Evolutionary conservation across 2,329 filamentous ascomycete species (phyloP), one percentile per base, ranked within the genome.

Genomic region (Verruconis gallopava): DNA sequence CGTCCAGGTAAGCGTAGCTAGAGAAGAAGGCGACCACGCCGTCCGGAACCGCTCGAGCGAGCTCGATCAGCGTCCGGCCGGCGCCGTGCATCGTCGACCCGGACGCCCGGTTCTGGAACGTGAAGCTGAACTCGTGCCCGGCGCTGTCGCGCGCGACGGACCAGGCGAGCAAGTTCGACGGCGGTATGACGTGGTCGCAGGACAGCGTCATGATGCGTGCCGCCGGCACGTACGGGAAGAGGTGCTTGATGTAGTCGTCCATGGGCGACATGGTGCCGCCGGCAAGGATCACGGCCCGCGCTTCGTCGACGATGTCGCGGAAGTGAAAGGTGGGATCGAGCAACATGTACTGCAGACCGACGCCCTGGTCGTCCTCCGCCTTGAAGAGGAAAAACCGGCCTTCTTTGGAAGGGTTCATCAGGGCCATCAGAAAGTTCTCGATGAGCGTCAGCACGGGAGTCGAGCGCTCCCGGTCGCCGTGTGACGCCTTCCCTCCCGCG

Each of bases 221-320:
- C 1, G 69, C 50, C 0, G 73, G 56, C 0, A 94, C 59, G 38
- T 83, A 80, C 0, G 89, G 83, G 47, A 98, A 91, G 0, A 98
- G 69, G 52, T 95, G 84, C 3, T 81, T 72, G 25, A 73, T 78
- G 60, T 94, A 98, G 62, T 96, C 91, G 18, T 80, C 75, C 66
- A 96, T 93, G 0, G 91, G 91, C 2, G 91, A 93, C 91, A 98
- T 96, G 19, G 91, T 98, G 17, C 91, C 91, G 44, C 91, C 91
- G 0, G 88, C 91, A 3, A 98, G 67, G 33, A 98, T 81, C 3
- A 98, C 82, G 2, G 89, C 84, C 44, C 86, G 73, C 1, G 91
- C 85, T 47, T 82, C 78, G 21, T 84, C 77, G 2, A 89, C 85
- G 40, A 96, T 81, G 9, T 88, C 82, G 5, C 81, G 81, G 60